Conservation (phyloP, 768 basidiomycete species). For the Neoboletus magnificus region DNA sequence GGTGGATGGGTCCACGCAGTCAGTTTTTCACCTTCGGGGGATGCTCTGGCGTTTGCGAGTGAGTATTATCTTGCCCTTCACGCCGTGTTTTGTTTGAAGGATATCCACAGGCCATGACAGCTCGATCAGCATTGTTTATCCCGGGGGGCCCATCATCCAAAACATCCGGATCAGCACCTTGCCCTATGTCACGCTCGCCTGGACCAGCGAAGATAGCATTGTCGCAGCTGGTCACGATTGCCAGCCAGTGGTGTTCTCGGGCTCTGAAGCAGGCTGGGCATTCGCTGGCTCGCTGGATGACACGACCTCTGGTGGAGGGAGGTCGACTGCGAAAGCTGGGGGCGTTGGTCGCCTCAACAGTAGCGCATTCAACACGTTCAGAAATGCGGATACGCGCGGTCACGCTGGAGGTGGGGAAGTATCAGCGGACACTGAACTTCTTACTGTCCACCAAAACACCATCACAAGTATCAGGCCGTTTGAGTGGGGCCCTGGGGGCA, state of each 20-base stretch:
- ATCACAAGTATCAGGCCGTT: conserved; percentile 89
- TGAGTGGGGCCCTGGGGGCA: conserved; percentile 47
- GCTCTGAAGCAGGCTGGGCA: conserved; percentile 75
- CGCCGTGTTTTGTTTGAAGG: not conserved
- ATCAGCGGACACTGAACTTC: conserved; percentile 64
- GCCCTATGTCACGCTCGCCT: conserved; percentile 81
- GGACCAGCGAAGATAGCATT: conserved; percentile 78
- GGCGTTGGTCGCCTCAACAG: conserved; percentile 79
- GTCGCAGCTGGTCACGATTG: conserved; percentile 98
- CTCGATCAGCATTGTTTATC: conserved; percentile 89
- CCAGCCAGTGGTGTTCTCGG: conserved; percentile 86
- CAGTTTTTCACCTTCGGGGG: conserved; percentile 95
- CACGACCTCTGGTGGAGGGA: conserved; percentile 41
- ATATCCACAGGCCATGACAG: conserved; percentile 84
- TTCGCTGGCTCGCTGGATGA: conserved; percentile 83
- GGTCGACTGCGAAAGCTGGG: conserved; percentile 39
- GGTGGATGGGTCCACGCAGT: conserved; percentile 98
- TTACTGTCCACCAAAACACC: conserved; percentile 96
- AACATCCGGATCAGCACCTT: conserved; percentile 74
- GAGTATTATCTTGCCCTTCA: conserved; percentile 33
- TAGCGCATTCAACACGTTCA: conserved; percentile 92
- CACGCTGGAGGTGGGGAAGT: conserved; percentile 33
- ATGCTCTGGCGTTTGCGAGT: conserved; percentile 91
- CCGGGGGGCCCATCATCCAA: conserved; percentile 68
- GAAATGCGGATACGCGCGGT: conserved; percentile 81